A percentile compares a stretch with the other conserved stretches of the same genome.
phyloP scores from a whole-genome alignment of 805 yeast genomes.

The Teunomyces barrocoloradensis region DNA sequence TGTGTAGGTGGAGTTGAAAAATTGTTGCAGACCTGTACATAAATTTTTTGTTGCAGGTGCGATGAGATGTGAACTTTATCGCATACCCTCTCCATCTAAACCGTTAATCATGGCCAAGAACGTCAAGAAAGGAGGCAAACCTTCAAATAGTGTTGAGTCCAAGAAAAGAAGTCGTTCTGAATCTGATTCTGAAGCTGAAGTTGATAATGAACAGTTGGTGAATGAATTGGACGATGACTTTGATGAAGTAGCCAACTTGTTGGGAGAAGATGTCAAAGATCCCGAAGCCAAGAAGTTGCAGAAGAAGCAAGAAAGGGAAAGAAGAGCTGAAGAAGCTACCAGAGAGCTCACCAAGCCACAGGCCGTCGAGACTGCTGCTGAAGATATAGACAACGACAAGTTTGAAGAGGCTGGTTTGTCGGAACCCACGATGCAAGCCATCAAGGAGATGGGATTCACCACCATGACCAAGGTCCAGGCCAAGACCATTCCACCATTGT shows the following conservation, averaged over 20 bases:
- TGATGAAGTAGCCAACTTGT: constrained; percentile 54
- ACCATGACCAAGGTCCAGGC: constrained; percentile 95
- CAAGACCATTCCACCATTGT: constrained; percentile 90
- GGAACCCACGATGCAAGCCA: constrained; percentile 77
- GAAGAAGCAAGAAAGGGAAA: constrained; percentile 16
- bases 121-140: constrained; percentile 8
- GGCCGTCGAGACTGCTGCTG: constrained; percentile 22
- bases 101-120: constrained; percentile 9
- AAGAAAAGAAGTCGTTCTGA: constrained; percentile 18
- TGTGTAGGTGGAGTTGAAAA: neutral
- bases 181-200: constrained; percentile 25
- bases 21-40: neutral
- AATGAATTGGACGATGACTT: constrained; percentile 55
- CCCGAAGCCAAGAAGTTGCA: constrained; percentile 33
- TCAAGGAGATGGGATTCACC: constrained; percentile 84
- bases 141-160: constrained; percentile 20
- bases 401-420: constrained; percentile 58
- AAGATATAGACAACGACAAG: constrained; percentile 29
- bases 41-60: neutral
- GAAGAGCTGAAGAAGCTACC: constrained; percentile 19
- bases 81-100: neutral
- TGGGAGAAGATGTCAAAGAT: constrained; percentile 44
- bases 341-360: constrained; percentile 30
- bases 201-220: constrained; percentile 44
- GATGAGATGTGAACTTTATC: constrained; percentile 9